Percentiles rank a stretch among this genome's conserved stretches.
Conservation (phyloP, 2,329 filamentous ascomycete species). For the Calonectria leucothoes region DNA sequence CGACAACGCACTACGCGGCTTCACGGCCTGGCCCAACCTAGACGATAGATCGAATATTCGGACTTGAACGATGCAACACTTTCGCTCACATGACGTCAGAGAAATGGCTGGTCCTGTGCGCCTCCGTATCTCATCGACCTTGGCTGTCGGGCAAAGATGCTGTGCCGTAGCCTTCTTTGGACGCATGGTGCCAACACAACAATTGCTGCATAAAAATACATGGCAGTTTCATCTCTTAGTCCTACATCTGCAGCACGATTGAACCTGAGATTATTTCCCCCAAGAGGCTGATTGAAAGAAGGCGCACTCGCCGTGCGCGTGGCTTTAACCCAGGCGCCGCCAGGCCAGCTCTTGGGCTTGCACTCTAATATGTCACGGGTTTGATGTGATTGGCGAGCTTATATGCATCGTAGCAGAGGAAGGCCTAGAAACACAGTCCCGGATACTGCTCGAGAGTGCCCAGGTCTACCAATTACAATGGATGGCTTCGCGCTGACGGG, state of each 20-base stretch:
- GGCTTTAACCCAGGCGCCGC: neutral
- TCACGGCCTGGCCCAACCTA: neutral
- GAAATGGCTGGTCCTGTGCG: neutral
- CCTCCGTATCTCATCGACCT: neutral
- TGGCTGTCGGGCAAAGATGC: neutral
- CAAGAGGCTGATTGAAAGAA: neutral
- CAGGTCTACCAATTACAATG: too few relatives aligned
- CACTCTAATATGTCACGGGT: neutral
- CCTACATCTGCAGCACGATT: neutral
- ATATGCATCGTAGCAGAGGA: too few relatives aligned
- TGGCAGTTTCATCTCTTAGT: neutral
- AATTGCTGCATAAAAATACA: too few relatives aligned
- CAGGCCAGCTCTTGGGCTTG: neutral
- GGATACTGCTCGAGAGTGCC: too few relatives aligned
- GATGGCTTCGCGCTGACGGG: neutral
- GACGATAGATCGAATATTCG: neutral
- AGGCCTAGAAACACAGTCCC: neutral
- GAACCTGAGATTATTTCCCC: neutral
- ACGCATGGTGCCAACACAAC: neutral
- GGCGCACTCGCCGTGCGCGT: neutral
- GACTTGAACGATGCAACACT: neutral
- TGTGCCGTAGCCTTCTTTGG: neutral
- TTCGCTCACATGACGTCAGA: neutral
- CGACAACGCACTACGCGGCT: neutral
- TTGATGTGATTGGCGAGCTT: neutral